phyloP scores from a whole-genome alignment of 768 basidiomycete species.

The Lactarius trivialis region DNA sequence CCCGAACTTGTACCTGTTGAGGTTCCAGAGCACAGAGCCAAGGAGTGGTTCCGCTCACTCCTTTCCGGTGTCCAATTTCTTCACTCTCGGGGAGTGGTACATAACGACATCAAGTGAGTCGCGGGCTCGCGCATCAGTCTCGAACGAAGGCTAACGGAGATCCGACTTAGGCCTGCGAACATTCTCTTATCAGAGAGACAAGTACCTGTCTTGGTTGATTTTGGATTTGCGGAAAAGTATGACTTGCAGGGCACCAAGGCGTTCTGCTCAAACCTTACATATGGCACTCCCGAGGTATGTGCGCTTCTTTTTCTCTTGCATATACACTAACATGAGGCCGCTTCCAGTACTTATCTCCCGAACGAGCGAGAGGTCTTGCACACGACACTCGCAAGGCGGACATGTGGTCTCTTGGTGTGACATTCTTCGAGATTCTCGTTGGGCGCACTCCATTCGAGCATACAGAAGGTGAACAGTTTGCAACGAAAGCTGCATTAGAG shows the following conservation, averaged over 20 bases:
- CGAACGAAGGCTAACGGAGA: background rate
- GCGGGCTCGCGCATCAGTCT: constrained; percentile 8
- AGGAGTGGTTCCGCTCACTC: constrained; percentile 75
- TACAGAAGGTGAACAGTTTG: constrained; percentile 70
- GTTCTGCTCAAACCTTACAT: constrained; percentile 77
- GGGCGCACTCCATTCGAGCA: constrained; percentile 92
- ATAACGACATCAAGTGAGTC: constrained; percentile 89
- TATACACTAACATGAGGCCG: background rate
- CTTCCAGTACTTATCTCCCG: constrained; percentile 82
- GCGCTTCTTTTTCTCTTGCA: background rate
- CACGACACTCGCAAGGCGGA: constrained; percentile 95
- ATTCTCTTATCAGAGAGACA: constrained; percentile 76
- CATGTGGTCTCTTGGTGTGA: constrained; percentile 79
- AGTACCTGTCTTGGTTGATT: constrained; percentile 88
- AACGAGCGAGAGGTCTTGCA: constrained; percentile 77
- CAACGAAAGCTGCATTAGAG: constrained; percentile 73
- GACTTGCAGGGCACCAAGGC: constrained; percentile 54
- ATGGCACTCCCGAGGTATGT: constrained; percentile 84
- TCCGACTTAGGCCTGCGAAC: constrained; percentile 69
- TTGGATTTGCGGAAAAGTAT: constrained; percentile 92
- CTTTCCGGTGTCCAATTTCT: constrained; percentile 80
- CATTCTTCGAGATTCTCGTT: constrained; percentile 90
- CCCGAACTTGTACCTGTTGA: constrained; percentile 85
- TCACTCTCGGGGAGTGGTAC: constrained; percentile 76
- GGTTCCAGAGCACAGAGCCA: constrained; percentile 71